Base-by-base conservation (phyloP, 352 stramenopile genomes). In the Globisporangium emineosum region DNA sequence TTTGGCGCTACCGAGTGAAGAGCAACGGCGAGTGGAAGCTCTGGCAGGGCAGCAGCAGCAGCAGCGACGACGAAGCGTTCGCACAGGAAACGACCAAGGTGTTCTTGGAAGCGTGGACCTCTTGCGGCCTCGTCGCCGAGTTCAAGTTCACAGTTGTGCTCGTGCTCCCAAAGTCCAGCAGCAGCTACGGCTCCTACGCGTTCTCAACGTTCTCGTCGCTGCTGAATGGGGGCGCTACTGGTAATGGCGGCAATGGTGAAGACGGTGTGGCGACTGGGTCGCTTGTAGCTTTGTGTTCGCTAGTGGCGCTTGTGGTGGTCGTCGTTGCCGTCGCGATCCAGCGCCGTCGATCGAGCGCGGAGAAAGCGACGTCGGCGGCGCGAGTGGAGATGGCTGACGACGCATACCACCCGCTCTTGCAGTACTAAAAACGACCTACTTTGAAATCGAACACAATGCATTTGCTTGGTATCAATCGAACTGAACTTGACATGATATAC, bases 1-100 rank as follows among this genome's bases (percentile, higher is more conserved):
- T 74, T 59, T 93, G 84, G 84, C 81, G 82, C 33, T 90, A 81
- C 68, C 75, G 76, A 19, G 55, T 90, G 25, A 70, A 68, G 29
- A 69, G 77, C 37, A 60, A 29, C 0, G 58, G 67, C 17, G 68
- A 73, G 23, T 88, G 78, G 80, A 67, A 75, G 47, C 47, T 88
- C 19, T 89, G 76, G 73, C 19, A 43, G n/a, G n/a, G n/a, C 21
- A 59, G 30, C 8, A n/a, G 21, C 21, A 56, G 15, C 21, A 65
- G 61, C 58, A 66, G 70, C 0, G 76, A 65, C 15, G 66, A 78
- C 13, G 67, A 72, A 3, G 60, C 66, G 29, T 50, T 77, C 51
- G 73, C 66, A 21, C 54, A 64, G n/a, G 50, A 71, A 1, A 66
- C 73, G 40, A 86, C 78, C 33, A 76, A 77, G 57, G 69, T 88